These are phyloP conservation scores for Blastobotrys parvus DNA, from an alignment of 805 yeast species.

Conservation along the genomic window DNA sequence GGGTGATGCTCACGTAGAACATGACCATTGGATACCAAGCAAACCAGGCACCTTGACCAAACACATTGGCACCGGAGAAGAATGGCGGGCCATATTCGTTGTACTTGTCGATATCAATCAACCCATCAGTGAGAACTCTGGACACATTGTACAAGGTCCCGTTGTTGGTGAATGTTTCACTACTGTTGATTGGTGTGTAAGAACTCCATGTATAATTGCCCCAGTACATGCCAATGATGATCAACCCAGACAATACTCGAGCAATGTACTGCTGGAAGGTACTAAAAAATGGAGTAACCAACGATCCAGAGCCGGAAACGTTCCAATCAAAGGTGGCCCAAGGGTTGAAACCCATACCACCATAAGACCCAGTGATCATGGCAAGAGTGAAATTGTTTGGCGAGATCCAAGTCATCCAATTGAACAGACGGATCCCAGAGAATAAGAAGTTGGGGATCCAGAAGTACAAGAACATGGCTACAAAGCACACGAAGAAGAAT, in stretches of 20 bases:
- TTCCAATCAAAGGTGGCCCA: slow-evolving; percentile 34
- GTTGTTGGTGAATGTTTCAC: slow-evolving; percentile 42
- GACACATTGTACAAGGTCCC: slow-evolving; percentile 43
- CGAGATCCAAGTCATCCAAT: slow-evolving; percentile 54
- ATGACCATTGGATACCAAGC: slow-evolving; percentile 46
- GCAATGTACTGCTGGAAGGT: slow-evolving; percentile 34
- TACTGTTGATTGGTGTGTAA: slow-evolving; percentile 54
- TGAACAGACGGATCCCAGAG: slow-evolving; percentile 46
- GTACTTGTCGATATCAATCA: slow-evolving; percentile 40
- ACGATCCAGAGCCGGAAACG: slow-evolving; percentile 37
- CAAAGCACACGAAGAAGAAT: slow-evolving; percentile 34
- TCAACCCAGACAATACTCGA: slow-evolving; percentile 38
- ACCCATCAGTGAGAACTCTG: slow-evolving; percentile 32
- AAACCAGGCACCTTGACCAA: slow-evolving; percentile 45
- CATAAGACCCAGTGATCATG: slow-evolving; percentile 36
- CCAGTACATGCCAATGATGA: slow-evolving; percentile 44
- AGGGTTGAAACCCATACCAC: slow-evolving; percentile 33
- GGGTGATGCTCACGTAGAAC: slow-evolving; percentile 26
- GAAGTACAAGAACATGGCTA: slow-evolving; percentile 38
- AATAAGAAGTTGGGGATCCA: slow-evolving; percentile 57
- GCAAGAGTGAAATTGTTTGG: slow-evolving; percentile 45
- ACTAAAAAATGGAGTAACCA: slow-evolving; percentile 50
- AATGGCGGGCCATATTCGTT: slow-evolving; percentile 48
- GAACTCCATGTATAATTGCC: slow-evolving; percentile 51
- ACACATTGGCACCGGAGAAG: slow-evolving; percentile 47